Conservation (phyloP, 176 grass and related monocot species). For the Aegilops bicornis region DNA sequence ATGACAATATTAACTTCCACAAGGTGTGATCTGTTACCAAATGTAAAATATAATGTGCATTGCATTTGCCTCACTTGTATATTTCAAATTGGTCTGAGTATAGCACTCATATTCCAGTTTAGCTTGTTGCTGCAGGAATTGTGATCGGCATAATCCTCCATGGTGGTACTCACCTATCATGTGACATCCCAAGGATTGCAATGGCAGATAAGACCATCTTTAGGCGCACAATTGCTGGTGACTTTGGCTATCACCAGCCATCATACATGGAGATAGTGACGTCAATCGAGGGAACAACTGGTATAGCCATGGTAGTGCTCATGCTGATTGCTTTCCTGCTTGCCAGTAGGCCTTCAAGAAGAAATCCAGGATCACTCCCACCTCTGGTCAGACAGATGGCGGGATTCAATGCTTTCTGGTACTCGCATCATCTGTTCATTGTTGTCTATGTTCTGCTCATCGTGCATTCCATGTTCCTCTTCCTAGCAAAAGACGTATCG, state of each 20-base stretch:
- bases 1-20: slow-evolving; percentile 71
- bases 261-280: slow-evolving; percentile 59
- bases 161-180: slow-evolving; percentile 44
- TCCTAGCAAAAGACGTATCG: slow-evolving; percentile 46
- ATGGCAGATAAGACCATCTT: slow-evolving; percentile 46
- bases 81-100: not conserved
- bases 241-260: slow-evolving; percentile 55
- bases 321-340: slow-evolving; percentile 61
- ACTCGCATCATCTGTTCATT: slow-evolving; percentile 63
- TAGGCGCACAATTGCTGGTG: slow-evolving; percentile 35
- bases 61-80: not conserved
- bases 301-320: slow-evolving; percentile 64
- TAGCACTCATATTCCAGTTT: slow-evolving; percentile 34
- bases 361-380: slow-evolving; percentile 42
- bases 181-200: slow-evolving; percentile 67
- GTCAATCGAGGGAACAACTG: slow-evolving; percentile 57
- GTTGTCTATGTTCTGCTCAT: slow-evolving; percentile 64
- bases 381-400: slow-evolving; percentile 31
- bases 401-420: slow-evolving; percentile 76
- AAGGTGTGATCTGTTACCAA: slow-evolving; percentile 40
- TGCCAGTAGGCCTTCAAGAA: slow-evolving; percentile 48
- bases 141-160: slow-evolving; percentile 64
- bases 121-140: slow-evolving; percentile 58
- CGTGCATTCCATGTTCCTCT: slow-evolving; percentile 73
- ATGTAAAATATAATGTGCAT: not conserved